These are phyloP conservation scores for Syzygium jambos DNA, from an alignment of 345 rosid genomes.

Conservation along the genomic window DNA sequence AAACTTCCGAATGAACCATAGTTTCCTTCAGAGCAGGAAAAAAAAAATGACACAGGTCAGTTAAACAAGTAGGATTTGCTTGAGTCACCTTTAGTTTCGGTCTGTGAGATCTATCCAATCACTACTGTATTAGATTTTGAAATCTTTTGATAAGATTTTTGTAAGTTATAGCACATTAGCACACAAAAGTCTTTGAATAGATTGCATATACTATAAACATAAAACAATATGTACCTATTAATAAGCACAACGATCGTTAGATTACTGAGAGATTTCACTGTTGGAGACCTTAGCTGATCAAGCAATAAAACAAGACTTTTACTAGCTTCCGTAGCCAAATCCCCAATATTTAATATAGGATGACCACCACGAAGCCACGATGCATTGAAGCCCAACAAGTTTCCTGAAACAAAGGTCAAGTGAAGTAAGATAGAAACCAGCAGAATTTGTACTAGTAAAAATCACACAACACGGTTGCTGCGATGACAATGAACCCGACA, in stretches of 20 bases:
- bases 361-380: slow-evolving; percentile 87
- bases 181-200: neutral
- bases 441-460: neutral
- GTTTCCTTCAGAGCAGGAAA: neutral
- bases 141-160: neutral
- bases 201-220: neutral
- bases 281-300: slow-evolving; percentile 87
- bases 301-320: slow-evolving; percentile 69
- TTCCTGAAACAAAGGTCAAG: slow-evolving; percentile 25
- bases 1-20: neutral
- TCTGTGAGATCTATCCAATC: neutral
- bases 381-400: slow-evolving; percentile 52
- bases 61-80: neutral
- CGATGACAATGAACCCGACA: neutral
- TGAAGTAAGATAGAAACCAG: slow-evolving; percentile 14
- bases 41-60: neutral
- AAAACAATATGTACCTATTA: slow-evolving; percentile 40
- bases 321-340: slow-evolving; percentile 88
- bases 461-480: neutral
- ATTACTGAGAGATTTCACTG: slow-evolving; percentile 66
- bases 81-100: neutral
- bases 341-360: slow-evolving; percentile 77
- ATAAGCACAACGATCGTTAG: slow-evolving; percentile 61
- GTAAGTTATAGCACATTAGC: neutral
- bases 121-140: neutral